Evolutionary conservation across 495 filamentous ascomycete species (phyloP), one percentile per base, ranked within the genome.

Genomic region (Polyplosphaeria fusca): DNA sequence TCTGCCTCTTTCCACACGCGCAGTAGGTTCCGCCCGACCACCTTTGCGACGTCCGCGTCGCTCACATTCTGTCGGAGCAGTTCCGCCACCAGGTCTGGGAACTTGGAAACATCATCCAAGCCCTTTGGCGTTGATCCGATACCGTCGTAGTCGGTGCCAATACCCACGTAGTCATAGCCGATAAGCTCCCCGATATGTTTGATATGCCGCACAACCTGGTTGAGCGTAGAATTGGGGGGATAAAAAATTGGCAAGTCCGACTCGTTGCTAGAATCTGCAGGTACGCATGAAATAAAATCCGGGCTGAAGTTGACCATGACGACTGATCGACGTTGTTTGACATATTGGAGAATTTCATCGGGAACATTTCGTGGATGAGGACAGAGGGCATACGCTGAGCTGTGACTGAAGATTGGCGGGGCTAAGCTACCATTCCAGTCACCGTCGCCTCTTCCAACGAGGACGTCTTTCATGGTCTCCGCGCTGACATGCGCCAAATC

Each of bases 251-350:
- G 73, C 2, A 76, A 24, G 12, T 14, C 30, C 30, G 30, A 35
- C 30, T 16, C 70, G 63, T 35, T 44, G 4, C 61, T 28, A 0
- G 71, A 69, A 23, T 78, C 75, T 3, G 82, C 76, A 1, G 73
- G 71, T 3, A 76, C 70, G 60, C 86, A 88, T 37, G 82, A 86
- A 47, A 96, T 77, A 63, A 96, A 98, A 25, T 83, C 82, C 0
- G 90, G 88, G 1, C 79, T 72, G 65, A 91, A 89, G 64, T 88
- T 89, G 58, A 89, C 77, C 86, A 90, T 88, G 14, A 91, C 84
- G 16, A 91, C 55, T 18, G 81, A 80, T 27, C 77, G 75, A 22
- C 76, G 80, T 55, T 76, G 55, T 66, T 82, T 83, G 0, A 89
- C 79, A 1, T 80, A 64, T n/a, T 77, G 70, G 9, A 91, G 73